Evolutionary conservation across 164 flowering plant species (phyloP), one percentile per base, ranked within the genome.

Genomic region (Stephania cephalantha): DNA sequence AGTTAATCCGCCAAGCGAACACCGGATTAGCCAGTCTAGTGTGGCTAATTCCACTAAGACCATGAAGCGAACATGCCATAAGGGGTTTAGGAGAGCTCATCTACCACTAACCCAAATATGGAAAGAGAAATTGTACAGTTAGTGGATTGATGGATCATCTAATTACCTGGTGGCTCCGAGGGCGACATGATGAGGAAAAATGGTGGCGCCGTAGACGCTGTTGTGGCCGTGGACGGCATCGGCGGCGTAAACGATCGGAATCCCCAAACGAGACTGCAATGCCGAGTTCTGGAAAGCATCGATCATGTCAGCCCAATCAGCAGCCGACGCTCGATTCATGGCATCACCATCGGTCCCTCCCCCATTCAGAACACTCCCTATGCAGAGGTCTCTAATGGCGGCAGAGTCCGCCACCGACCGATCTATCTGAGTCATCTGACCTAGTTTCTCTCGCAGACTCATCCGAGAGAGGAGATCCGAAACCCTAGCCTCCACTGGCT

Each of bases 191-290:
- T 90, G 95, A 75, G 95, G 93, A 64, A 88, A 91, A 29, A 89
- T 83, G 29, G 90, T 88, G 78, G 90, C 88, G 50, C 95, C 95
- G 78, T 78, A 88, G 5, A 89, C 77, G 65, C 74, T 87, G 71
- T 84, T 87, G 76, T 89, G 89, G 1, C 92, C 92, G 82, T 90
- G 92, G 74, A 90, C 95, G 6, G 95, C 92, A 76, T 90, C 95
- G 58, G 77, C 80, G 52, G 85, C 92, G 80, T 90, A 90, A 18
- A 89, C 42, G 10, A 90, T 75, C 20, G 91, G 95, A 72, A 90
- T 87, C 30, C 90, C 89, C 0, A 90, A 86, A 63, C 91, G 83
- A 6, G 91, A 82, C 71, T 83, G 79, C 1, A 90, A 79, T 11
- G 91, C 90, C 20, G 76, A 50, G 46, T 50, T 80, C 81, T 90